phyloP scores from a whole-genome alignment of 148 eudicot genomes.

The Fallopia convolvulus region DNA sequence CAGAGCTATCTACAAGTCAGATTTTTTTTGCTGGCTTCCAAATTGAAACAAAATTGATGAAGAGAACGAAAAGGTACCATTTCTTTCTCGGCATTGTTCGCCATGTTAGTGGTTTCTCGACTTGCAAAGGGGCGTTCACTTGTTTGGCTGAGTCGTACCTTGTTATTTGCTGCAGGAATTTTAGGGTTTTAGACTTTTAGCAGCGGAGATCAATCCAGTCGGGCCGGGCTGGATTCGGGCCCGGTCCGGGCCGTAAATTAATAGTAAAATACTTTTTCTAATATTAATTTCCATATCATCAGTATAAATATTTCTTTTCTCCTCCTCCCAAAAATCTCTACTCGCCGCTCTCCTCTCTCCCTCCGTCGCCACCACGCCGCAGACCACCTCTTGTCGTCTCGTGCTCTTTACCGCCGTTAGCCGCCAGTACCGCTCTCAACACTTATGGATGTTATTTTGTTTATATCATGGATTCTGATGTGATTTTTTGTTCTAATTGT shows the following conservation, averaged over 20 bases:
- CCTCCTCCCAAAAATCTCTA: background rate
- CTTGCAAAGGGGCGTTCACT: background rate
- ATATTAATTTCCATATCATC: too few species aligned
- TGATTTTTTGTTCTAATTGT: background rate
- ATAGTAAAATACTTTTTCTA: too few species aligned
- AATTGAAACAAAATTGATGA: background rate
- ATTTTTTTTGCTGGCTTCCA: background rate
- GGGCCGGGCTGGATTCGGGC: background rate
- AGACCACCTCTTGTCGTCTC: background rate
- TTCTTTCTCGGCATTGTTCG: slow-evolving; percentile 2
- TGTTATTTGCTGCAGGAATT: background rate
- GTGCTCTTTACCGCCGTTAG: background rate
- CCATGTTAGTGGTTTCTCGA: slow-evolving; percentile 4
- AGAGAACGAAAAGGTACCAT: background rate
- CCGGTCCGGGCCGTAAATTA: background rate
- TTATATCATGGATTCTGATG: background rate
- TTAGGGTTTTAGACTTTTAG: background rate
- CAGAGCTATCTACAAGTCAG: background rate
- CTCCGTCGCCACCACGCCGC: background rate
- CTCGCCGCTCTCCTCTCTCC: background rate
- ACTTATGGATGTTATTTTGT: background rate
- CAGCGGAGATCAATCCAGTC: background rate
- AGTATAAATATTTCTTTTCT: too few species aligned
- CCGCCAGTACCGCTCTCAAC: background rate
- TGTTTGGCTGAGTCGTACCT: background rate